phyloP scores from a whole-genome alignment of 306 rosid genomes.

The Amphicarpaea edgeworthii region DNA sequence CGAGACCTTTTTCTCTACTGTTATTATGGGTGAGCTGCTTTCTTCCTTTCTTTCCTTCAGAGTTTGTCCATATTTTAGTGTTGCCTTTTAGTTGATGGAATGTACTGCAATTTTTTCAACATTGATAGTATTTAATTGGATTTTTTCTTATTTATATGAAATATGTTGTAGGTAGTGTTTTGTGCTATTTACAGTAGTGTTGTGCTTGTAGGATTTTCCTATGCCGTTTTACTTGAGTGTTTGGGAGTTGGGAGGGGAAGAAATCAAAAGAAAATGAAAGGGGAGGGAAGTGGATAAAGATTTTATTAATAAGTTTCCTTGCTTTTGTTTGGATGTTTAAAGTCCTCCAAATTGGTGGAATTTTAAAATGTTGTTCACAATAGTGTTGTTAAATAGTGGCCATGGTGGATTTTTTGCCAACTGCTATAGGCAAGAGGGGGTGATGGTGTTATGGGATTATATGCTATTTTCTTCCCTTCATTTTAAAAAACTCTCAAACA shows the following conservation, averaged over 20 bases:
- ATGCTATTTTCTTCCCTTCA: no score
- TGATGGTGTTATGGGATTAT: no score
- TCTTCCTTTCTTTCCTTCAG: conserved; percentile 25
- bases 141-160: neutral
- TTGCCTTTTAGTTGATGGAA: conserved; percentile 13
- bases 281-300: neutral
- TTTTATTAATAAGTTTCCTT: neutral
- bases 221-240: neutral
- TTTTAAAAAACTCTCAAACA: no score
- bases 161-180: neutral
- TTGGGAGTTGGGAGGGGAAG: conserved; percentile 12
- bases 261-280: neutral
- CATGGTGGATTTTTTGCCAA: no score
- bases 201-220: no score
- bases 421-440: no score
- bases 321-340: neutral
- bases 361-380: no score
- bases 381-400: no score
- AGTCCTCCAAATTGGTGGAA: no score
- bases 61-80: conserved; percentile 1
- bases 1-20: conserved; percentile 89
- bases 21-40: conserved; percentile 83
- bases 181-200: neutral
- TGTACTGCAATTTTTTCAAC: neutral
- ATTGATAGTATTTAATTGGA: neutral